Base-by-base conservation (phyloP, 2,329 filamentous ascomycete species). In the Leptosphaerulina australis region DNA sequence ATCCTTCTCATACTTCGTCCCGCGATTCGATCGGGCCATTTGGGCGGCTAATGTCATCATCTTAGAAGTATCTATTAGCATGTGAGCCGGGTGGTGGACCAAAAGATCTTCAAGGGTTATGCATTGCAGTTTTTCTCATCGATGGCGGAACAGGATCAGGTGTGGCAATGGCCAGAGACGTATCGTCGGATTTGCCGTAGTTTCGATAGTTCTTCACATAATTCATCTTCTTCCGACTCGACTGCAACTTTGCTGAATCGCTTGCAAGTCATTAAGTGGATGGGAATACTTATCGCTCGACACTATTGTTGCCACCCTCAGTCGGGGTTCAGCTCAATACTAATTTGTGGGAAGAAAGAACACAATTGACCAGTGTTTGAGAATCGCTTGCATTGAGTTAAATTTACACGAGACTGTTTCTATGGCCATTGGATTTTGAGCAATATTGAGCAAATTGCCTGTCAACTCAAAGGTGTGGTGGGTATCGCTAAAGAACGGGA, bases 41-140 rank as follows among this genome's bases (percentile, higher is more conserved):
- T 56, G 48, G 45, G 48, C 47, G 54, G 44, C 55, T 58, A 50
- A 40, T 55, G 55, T 49, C 48, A 63, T 54, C 48, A 60, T 63
- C 51, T 61, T 62, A 62, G 41, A 50, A 55, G 56, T 59, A 69
- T 68, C 34, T 68, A 29, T 58, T 66, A 66, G 45, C 49, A 66
- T 63, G 48, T 67, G 58, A 58, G 48, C 40, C 37, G 46, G 43
- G 44, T 35, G 54, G 50, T 37, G 31, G 37, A 37, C 44, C 30
- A 54, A 55, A 57, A 50, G 38, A 69, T 64, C 20, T 66, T 54
- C 54, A 59, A 53, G 62, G 55, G 48, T 59, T 63, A 58, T 60
- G 46, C 58, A 56, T 49, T 45, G 50, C 40, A 67, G 59, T 29
- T 62, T 59, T 60, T 64, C 44, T 55, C 56, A 63, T 66, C 59